Conservation (phyloP, 2,329 filamentous ascomycete genomes). For the Alternaria panax region DNA sequence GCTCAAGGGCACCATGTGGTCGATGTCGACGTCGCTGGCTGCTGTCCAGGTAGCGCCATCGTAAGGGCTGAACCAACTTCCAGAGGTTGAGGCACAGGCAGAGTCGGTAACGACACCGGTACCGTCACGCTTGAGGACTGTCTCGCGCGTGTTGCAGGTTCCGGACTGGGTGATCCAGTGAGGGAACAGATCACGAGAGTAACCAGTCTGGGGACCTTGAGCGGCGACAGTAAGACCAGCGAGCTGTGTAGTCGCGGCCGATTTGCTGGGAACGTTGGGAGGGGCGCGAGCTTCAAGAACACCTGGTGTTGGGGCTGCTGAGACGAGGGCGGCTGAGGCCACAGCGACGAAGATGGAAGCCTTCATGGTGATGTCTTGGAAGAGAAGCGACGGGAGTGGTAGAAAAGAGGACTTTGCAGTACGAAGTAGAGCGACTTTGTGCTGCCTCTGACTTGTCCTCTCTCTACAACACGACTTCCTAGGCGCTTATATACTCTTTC, state of each 20-base stretch:
- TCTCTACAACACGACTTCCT: conserved; percentile 9
- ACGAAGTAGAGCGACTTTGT: background rate
- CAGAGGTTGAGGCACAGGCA: conserved; percentile 69
- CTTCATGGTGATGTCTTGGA: conserved; percentile 37
- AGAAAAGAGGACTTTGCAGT: background rate
- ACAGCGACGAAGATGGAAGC: conserved; percentile 35
- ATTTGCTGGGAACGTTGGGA: conserved; percentile 68
- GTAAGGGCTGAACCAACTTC: conserved; percentile 75
- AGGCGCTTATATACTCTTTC: conserved; percentile 26
- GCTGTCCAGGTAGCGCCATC: conserved; percentile 75
- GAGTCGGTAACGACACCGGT: conserved; percentile 65
- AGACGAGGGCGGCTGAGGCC: conserved; percentile 30
- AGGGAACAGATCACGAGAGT: conserved; percentile 73
- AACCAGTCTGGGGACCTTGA: conserved; percentile 63
- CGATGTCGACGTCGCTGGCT: conserved; percentile 77
- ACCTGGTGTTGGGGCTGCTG: conserved; percentile 41
- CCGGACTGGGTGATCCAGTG: conserved; percentile 70
- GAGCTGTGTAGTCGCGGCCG: conserved; percentile 66
- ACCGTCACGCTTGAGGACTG: conserved; percentile 77
- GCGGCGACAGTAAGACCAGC: conserved; percentile 65
- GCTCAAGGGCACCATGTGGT: conserved; percentile 81
- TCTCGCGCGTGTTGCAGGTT: conserved; percentile 75
- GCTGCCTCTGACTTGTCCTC: conserved; percentile 4
- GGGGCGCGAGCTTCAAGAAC: conserved; percentile 50
- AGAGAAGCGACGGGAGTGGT: background rate